A percentile compares a stretch with the other conserved stretches of the same genome.
Conservation (phyloP, 495 filamentous ascomycete genomes). For the Poronia punctata region DNA sequence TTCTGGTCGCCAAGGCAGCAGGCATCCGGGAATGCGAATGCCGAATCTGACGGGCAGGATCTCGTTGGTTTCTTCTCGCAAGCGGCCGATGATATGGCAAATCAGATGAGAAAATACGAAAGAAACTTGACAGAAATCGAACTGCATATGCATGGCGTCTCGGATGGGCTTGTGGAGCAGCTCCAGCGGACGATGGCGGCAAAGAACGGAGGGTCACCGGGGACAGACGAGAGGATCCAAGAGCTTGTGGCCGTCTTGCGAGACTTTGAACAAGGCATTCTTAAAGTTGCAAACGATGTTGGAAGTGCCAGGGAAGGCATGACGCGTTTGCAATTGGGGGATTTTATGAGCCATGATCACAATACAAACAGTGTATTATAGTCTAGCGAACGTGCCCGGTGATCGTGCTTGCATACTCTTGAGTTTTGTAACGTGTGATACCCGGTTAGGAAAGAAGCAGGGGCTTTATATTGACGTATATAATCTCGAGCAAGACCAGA, state of each 20-base stretch:
- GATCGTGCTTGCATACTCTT: slow-evolving; percentile 4
- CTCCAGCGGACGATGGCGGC: slow-evolving; percentile 59
- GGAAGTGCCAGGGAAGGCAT: slow-evolving; percentile 62
- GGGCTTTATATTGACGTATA: too few relatives aligned
- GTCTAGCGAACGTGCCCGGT: background rate
- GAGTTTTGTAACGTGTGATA: slow-evolving; percentile 7
- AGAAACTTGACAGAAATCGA: slow-evolving; percentile 74
- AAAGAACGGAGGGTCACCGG: slow-evolving; percentile 38
- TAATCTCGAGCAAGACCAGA: too few relatives aligned
- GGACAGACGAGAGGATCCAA: slow-evolving; percentile 33
- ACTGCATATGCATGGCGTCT: slow-evolving; percentile 68
- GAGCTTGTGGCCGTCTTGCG: slow-evolving; percentile 60
- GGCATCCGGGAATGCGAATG: slow-evolving; percentile 23
- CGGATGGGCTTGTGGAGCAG: slow-evolving; percentile 60
- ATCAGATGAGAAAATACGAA: slow-evolving; percentile 58
- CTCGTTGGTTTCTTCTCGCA: slow-evolving; percentile 72
- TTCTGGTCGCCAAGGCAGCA: slow-evolving; percentile 44
- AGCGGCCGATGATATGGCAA: slow-evolving; percentile 63
- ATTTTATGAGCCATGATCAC: slow-evolving; percentile 30
- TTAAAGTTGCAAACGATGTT: slow-evolving; percentile 66
- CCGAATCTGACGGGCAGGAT: slow-evolving; percentile 55
- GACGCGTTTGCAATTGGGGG: slow-evolving; percentile 58
- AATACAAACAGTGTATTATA: slow-evolving; percentile 24
- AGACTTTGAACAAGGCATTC: slow-evolving; percentile 72
- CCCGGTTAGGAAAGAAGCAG: slow-evolving; percentile 9